Percentiles rank a stretch among this genome's conserved stretches.
These are phyloP conservation scores for Beauveria sp. DNA, from an alignment of 2,329 filamentous ascomycete species.

Conservation along the genomic window DNA sequence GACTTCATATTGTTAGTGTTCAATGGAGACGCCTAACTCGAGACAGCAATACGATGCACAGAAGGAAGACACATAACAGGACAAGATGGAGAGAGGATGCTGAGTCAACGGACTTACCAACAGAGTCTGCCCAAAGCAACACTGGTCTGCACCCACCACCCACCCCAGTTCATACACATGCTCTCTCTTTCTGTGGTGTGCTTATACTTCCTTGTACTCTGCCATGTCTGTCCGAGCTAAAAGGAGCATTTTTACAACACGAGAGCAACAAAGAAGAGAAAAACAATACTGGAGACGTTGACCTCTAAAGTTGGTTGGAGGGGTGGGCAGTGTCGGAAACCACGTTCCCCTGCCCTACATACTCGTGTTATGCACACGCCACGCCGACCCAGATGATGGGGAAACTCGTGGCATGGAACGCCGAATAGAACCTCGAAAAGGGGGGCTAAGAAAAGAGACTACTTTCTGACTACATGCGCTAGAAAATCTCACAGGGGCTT, in stretches of 20 bases:
- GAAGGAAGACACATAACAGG: background rate
- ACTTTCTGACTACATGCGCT: conserved; percentile 9
- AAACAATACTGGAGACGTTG: background rate
- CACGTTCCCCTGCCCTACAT: background rate
- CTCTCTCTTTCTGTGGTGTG: no score
- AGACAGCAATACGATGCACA: background rate
- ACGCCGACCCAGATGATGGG: background rate
- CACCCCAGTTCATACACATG: no score
- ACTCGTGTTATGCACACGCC: background rate
- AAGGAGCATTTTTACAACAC: no score
- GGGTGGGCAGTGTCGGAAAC: no score
- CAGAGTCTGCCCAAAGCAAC: background rate
- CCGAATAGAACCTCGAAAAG: background rate
- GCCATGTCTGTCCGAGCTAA: no score
- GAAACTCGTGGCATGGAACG: conserved; percentile 1
- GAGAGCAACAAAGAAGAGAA: no score
- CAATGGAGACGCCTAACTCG: background rate
- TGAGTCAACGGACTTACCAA: background rate
- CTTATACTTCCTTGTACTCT: no score
- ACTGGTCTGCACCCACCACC: no score
- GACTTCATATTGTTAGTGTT: background rate
- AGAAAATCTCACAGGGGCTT: background rate
- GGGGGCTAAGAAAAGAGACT: background rate
- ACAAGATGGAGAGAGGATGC: background rate
- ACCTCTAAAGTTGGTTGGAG: no score